Percentiles rank a stretch among this genome's conserved stretches.
These are phyloP conservation scores for Fragilaria crotonensis DNA, from an alignment of 108 stramenopile genomes.

Conservation along the genomic window DNA sequence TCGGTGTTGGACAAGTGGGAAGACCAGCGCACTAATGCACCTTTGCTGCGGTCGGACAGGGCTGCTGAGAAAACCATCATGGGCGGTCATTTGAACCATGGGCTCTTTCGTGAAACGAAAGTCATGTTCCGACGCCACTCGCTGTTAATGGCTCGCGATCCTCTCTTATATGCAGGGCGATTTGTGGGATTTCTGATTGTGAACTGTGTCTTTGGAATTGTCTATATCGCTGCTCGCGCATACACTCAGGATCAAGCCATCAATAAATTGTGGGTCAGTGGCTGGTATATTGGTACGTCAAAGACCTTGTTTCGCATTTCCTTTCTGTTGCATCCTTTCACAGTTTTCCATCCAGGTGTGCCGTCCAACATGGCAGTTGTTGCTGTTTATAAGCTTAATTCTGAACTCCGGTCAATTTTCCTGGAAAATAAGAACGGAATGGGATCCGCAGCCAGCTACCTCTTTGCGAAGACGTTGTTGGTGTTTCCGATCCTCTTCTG, in stretches of 20 bases:
- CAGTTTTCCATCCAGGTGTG: neutral
- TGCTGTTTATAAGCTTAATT: constrained; percentile 10
- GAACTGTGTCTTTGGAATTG: constrained; percentile 16
- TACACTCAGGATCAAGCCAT: constrained; percentile 15
- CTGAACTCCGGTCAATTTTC: constrained; percentile 6
- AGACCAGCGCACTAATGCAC: neutral
- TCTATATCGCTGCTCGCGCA: constrained; percentile 17
- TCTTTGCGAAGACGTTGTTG: constrained; percentile 8
- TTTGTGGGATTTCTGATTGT: constrained; percentile 13
- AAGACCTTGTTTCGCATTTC: neutral
- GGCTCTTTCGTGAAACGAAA: neutral
- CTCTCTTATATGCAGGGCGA: constrained; percentile 15
- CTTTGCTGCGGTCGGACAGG: neutral
- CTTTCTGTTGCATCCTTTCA: neutral
- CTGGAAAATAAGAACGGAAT: constrained; percentile 20
- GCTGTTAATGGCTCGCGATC: constrained; percentile 17
- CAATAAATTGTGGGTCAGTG: constrained; percentile 23
- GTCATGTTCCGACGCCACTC: constrained; percentile 22
- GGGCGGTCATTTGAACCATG: neutral
- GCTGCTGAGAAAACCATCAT: neutral
- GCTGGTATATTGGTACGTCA: constrained; percentile 7
- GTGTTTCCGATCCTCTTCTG: constrained; percentile 12
- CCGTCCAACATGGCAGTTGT: constrained; percentile 4
- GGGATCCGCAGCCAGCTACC: constrained; percentile 5
- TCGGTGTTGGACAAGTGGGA: constrained; percentile 13